Base-by-base conservation (phyloP, 192 early-diverging fungal species). In the Ramicandelaber brevisporus region DNA sequence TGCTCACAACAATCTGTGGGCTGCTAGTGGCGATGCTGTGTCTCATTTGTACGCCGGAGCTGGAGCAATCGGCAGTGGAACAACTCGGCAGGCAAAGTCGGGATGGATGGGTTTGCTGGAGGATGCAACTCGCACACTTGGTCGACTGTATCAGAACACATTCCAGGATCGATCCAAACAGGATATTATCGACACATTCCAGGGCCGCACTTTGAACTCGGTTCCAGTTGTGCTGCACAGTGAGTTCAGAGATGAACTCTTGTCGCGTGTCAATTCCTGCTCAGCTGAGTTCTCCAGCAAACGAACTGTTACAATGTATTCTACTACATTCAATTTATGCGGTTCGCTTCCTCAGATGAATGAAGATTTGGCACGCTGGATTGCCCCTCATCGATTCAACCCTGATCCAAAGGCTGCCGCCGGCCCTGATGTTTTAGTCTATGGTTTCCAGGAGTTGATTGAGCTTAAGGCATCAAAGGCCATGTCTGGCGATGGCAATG, bases 391-490 rank as follows among this genome's bases (percentile, higher is more conserved):
- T n/a, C n/a, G n/a, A n/a, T n/a, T n/a, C n/a, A n/a, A n/a, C n/a
- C n/a, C n/a, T n/a, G n/a, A n/a, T n/a, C n/a, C n/a, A n/a, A n/a
- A n/a, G n/a, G n/a, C n/a, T n/a, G n/a, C n/a, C n/a, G n/a, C n/a
- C n/a, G n/a, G n/a, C 2, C 85, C 89, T 0, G 74, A 99, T 36
- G 39, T 96, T 11, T 61, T 70, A 15, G 73, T 72, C 1, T 70
- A 96, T 40, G 90, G 84, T 7, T 78, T 93, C 29, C 88, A 99
- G 41, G 95, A 99, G 42, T 68, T 99, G 14, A 88, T 99, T n/a
- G 74, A 92, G 44, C 48, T 99, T 25, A 82, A 56, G 21, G 57
- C 65, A 13, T 57, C 57, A 15, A 53, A 72, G 40, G 62, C 82
- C 10, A 60, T 76, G 27, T 55, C 59, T 4, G 57, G 68, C 12